Evolutionary conservation across 2,329 filamentous ascomycete genomes (phyloP).

Genomic region (Hypoxylon sp.): DNA sequence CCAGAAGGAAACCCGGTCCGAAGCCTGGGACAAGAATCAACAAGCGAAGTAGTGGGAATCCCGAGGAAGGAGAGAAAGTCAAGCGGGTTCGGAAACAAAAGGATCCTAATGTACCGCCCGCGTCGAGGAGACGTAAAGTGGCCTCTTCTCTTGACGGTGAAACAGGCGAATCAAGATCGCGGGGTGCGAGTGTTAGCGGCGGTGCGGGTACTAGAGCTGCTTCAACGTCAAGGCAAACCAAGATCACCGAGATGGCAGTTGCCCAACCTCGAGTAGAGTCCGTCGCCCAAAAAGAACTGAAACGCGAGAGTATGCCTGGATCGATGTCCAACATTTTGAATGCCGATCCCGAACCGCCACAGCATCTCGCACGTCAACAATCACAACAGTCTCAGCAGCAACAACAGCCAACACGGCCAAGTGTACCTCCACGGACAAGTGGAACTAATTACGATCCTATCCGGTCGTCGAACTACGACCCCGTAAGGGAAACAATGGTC

Average conservation of each 20-base stretch:
- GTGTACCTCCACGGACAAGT: slow-evolving; percentile 71
- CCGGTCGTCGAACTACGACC: slow-evolving; percentile 79
- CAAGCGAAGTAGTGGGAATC: slow-evolving; percentile 58
- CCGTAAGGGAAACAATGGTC: slow-evolving; percentile 73
- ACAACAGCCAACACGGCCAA: slow-evolving; percentile 60
- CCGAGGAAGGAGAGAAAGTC: slow-evolving; percentile 62
- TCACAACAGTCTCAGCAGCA: slow-evolving; percentile 61
- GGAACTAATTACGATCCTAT: slow-evolving; percentile 93
- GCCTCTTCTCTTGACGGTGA: slow-evolving; percentile 55
- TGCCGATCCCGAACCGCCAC: slow-evolving; percentile 64
- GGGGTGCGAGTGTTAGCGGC: slow-evolving; percentile 48
- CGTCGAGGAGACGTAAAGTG: slow-evolving; percentile 70
- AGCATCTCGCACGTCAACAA: slow-evolving; percentile 62
- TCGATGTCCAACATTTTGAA: slow-evolving; percentile 73
- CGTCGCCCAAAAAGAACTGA: slow-evolving; percentile 63
- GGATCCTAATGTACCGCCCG: slow-evolving; percentile 71
- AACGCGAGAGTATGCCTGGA: slow-evolving; percentile 66
- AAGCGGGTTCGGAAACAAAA: slow-evolving; percentile 70
- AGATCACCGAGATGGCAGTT: slow-evolving; percentile 59
- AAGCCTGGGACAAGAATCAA: slow-evolving; percentile 73
- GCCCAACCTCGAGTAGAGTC: slow-evolving; percentile 52
- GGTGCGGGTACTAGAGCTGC: slow-evolving; percentile 42
- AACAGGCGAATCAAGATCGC: slow-evolving; percentile 48
- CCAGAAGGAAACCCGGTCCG: slow-evolving; percentile 75
- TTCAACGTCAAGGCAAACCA: slow-evolving; percentile 56